Percentiles rank a stretch among this genome's conserved stretches.
Evolutionary conservation across 192 early-diverging fungal genomes (phyloP).

Genomic region (Pilaira anomala): DNA sequence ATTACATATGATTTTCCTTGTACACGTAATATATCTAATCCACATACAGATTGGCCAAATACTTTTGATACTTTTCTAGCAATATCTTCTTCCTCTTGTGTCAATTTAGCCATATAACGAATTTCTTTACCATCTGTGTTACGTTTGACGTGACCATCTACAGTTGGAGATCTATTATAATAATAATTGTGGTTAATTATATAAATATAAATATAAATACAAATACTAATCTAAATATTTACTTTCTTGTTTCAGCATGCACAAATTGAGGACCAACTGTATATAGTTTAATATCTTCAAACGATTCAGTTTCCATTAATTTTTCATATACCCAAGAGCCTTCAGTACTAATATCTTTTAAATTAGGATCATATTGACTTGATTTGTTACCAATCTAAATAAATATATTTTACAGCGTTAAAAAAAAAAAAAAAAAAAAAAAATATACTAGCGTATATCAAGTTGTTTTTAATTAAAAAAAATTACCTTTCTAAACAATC

Average conservation of each 20-base stretch:
- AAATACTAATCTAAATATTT: conserved; percentile 5
- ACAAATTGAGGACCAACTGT: conserved; percentile 85
- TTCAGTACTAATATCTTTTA: conserved; percentile 61
- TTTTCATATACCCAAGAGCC: conserved; percentile 94
- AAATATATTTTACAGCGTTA: no score
- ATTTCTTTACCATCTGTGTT: conserved; percentile 98
- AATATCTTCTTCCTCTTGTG: conserved; percentile 73
- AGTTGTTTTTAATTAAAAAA: background rate
- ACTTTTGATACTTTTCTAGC: conserved; percentile 68
- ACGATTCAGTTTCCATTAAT: conserved; percentile 91
- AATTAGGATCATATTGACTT: conserved; percentile 78
- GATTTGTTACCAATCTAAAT: conserved; percentile 88
- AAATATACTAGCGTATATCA: background rate
- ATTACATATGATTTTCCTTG: conserved; percentile 85
- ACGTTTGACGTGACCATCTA: conserved; percentile 91
- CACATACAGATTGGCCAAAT: conserved; percentile 94
- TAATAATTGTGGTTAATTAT: background rate
- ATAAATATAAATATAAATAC: background rate
- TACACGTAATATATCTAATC: conserved; percentile 89
- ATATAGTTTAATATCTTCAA: conserved; percentile 97
- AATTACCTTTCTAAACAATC: conserved; percentile 70
- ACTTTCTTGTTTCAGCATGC: conserved; percentile 95
- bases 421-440: background rate
- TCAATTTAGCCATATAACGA: conserved; percentile 85
- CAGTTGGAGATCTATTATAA: conserved; percentile 75